Conservation (phyloP, 129 eudicot genomes). For the Ambrosia trifida region DNA sequence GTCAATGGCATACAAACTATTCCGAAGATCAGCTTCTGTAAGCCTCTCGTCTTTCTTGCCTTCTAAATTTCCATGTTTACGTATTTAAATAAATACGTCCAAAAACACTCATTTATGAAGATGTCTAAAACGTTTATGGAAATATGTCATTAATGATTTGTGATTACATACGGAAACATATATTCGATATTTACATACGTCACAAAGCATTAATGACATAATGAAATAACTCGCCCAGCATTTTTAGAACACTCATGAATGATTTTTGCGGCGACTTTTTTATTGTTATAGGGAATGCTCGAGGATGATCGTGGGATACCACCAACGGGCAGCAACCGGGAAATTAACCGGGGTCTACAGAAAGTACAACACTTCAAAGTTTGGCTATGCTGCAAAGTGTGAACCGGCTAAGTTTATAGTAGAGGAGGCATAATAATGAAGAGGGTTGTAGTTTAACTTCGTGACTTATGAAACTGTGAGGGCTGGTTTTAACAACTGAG, state of each 20-base stretch:
- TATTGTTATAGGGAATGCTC: conserved; percentile 74
- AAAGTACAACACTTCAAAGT: conserved; percentile 73
- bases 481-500: conserved; percentile 35
- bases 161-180: too few relatives aligned
- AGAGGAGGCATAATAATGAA: conserved; percentile 26
- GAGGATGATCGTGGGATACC: conserved; percentile 59
- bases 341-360: conserved; percentile 78
- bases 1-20: conserved; percentile 76
- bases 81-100: not conserved
- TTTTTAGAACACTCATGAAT: not conserved
- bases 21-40: conserved; percentile 74
- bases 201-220: not conserved
- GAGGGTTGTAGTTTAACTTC: conserved; percentile 13
- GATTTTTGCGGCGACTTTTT: not conserved
- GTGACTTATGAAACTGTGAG: conserved; percentile 18
- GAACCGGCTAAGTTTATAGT: conserved; percentile 66
- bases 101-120: not conserved
- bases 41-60: conserved; percentile 26
- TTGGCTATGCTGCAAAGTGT: conserved; percentile 71
- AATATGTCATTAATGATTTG: too few relatives aligned
- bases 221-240: not conserved
- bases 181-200: not conserved
- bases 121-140: too few relatives aligned
- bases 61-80: not conserved
- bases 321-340: conserved; percentile 69